Percentiles rank a stretch among this genome's conserved stretches.
Evolutionary conservation across 2,329 filamentous ascomycete species (phyloP).

Genomic region (Microcera coccophila): DNA sequence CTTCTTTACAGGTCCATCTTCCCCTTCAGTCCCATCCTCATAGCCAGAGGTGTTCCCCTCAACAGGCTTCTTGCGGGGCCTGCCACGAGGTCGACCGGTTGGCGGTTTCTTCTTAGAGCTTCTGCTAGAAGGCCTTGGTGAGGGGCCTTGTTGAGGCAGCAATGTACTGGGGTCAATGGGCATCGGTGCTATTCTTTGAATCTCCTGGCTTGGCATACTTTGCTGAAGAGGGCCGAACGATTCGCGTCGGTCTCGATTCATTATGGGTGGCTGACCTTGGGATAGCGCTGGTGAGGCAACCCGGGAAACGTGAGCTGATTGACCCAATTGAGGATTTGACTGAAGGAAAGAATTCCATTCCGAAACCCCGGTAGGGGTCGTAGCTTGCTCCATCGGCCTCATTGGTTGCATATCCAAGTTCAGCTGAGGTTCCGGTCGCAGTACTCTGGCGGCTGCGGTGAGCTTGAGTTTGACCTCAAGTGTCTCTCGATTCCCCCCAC

Average conservation of each 20-base stretch:
- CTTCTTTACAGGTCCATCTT: slow-evolving; percentile 58
- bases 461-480: slow-evolving; percentile 90
- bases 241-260: slow-evolving; percentile 24
- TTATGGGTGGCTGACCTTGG: slow-evolving; percentile 24
- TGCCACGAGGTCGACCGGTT: slow-evolving; percentile 53
- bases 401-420: slow-evolving; percentile 22
- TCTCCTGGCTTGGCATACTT: slow-evolving; percentile 25
- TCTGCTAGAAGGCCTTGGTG: slow-evolving; percentile 58
- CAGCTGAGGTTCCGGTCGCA: slow-evolving; percentile 28
- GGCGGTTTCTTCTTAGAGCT: slow-evolving; percentile 47
- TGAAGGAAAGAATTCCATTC: slow-evolving; percentile 79
- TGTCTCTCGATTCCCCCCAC: slow-evolving; percentile 78
- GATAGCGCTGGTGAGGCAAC: slow-evolving; percentile 38
- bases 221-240: slow-evolving; percentile 26
- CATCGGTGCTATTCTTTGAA: slow-evolving; percentile 35
- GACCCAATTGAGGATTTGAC: slow-evolving; percentile 57
- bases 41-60: slow-evolving; percentile 71
- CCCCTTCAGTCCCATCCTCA: slow-evolving; percentile 62
- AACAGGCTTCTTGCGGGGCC: slow-evolving; percentile 51
- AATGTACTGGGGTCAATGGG: slow-evolving; percentile 26
- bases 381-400: slow-evolving; percentile 32
- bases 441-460: slow-evolving; percentile 65
- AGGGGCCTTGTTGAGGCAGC: slow-evolving; percentile 39
- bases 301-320: slow-evolving; percentile 31
- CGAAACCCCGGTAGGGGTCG: slow-evolving; percentile 58